phyloP scores from a whole-genome alignment of 768 basidiomycete genomes.

The Peribolospora baueri region DNA sequence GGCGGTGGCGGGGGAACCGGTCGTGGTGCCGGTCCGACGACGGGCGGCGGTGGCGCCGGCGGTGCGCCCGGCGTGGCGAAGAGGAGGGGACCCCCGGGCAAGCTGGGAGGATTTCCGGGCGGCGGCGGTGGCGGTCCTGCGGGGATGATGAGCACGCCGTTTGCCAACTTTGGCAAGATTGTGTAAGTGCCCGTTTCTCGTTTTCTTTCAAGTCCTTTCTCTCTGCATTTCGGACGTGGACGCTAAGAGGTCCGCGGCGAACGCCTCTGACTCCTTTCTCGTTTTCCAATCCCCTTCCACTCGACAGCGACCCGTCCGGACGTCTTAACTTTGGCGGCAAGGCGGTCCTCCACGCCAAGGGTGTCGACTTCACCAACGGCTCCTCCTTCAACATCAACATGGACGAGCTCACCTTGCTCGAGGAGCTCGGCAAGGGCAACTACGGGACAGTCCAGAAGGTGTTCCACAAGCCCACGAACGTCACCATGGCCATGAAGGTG shows the following conservation, averaged over 20 bases:
- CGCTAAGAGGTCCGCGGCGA: not conserved
- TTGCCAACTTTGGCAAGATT: slow-evolving; percentile 77
- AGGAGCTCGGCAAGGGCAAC: slow-evolving; percentile 87
- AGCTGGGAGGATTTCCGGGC: slow-evolving; percentile 2
- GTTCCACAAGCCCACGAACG: slow-evolving; percentile 75
- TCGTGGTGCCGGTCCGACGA: slow-evolving; percentile 19
- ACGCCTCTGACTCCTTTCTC: not conserved
- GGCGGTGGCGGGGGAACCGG: slow-evolving; percentile 18
- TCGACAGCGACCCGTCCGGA: slow-evolving; percentile 70
- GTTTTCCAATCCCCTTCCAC: not conserved
- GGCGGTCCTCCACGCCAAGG: slow-evolving; percentile 69
- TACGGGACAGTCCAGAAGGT: slow-evolving; percentile 96
- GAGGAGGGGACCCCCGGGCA: slow-evolving; percentile 27
- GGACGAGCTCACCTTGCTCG: slow-evolving; percentile 67
- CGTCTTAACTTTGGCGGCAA: slow-evolving; percentile 79
- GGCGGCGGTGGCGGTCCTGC: slow-evolving; percentile 4
- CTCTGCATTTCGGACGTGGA: not conserved
- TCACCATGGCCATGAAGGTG: slow-evolving; percentile 98
- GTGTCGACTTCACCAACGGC: slow-evolving; percentile 73
- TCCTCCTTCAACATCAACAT: slow-evolving; percentile 67
- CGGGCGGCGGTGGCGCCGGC: slow-evolving; percentile 30
- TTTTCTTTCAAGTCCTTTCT: not conserved
- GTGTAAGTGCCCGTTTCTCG: slow-evolving; percentile 37
- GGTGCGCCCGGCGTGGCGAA: slow-evolving; percentile 43
- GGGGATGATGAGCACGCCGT: slow-evolving; percentile 42